Percentiles rank a stretch among this genome's conserved stretches.
phyloP scores from a whole-genome alignment of 768 basidiomycete genomes.

The Mycena vulgaris region DNA sequence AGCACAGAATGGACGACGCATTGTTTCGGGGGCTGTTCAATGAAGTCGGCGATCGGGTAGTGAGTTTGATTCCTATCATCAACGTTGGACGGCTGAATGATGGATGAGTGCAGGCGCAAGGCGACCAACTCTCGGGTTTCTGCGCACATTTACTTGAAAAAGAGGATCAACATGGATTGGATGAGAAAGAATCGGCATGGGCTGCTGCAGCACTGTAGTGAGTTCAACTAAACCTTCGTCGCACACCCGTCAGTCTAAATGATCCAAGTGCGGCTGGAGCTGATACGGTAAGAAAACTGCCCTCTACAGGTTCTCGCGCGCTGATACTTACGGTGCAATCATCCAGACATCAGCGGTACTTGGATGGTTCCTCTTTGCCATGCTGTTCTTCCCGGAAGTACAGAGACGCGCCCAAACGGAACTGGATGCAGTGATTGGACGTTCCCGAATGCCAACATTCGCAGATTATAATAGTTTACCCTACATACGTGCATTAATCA shows the following conservation, averaged over 20 bases:
- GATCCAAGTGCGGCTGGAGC: conserved; percentile 32
- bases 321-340: no score
- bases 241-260: background rate
- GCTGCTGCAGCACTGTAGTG: conserved; percentile 35
- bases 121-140: conserved; percentile 26
- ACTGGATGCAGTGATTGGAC: conserved; percentile 10
- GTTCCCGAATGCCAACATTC: conserved; percentile 3
- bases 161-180: conserved; percentile 25
- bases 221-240: background rate
- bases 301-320: no score
- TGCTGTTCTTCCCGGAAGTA: background rate
- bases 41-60: background rate
- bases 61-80: background rate
- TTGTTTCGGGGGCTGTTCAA: conserved; percentile 40
- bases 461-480: conserved; percentile 2
- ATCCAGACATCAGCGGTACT: background rate
- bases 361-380: conserved; percentile 12
- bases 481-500: conserved; percentile 7
- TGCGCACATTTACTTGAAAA: conserved; percentile 26
- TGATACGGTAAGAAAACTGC: conserved; percentile 41
- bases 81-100: background rate
- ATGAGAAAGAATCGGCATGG: conserved; percentile 36
- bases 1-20: conserved; percentile 34
- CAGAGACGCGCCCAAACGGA: background rate
- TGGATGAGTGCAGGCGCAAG: conserved; percentile 13